A percentile compares a stretch with the other conserved stretches of the same genome.
These are phyloP conservation scores for Lepiota subincarnata DNA, from an alignment of 768 basidiomycete species.

Conservation along the genomic window DNA sequence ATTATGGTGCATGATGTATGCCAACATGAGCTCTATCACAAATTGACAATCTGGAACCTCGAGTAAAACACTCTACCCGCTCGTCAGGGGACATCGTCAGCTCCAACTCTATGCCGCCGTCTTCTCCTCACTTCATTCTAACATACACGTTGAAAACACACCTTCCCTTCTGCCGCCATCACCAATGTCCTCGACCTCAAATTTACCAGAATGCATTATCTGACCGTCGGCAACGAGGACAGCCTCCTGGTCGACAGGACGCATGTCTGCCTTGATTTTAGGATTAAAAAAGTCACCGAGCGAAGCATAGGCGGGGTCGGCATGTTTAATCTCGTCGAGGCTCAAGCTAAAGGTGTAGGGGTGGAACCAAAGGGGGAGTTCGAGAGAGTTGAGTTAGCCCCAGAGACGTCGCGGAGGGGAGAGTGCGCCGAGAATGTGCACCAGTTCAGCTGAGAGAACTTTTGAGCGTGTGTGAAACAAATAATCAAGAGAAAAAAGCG, in stretches of 20 bases:
- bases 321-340: constrained; percentile 81
- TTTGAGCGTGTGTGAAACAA: too few species aligned
- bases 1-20: too few species aligned
- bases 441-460: constrained; percentile 37
- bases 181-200: constrained; percentile 56
- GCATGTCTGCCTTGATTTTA: constrained; percentile 70
- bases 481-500: constrained; percentile 6
- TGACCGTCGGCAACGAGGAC: constrained; percentile 89
- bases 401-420: too few species aligned
- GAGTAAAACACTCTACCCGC: too few species aligned
- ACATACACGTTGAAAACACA: not conserved
- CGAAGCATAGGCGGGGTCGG: constrained; percentile 75
- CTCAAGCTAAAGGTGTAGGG: constrained; percentile 92
- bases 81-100: too few species aligned
- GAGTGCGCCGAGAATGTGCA: too few species aligned
- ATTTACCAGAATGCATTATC: constrained; percentile 87
- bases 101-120: too few species aligned
- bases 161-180: too few species aligned
- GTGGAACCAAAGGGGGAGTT: constrained; percentile 94
- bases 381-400: constrained; percentile 93
- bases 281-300: constrained; percentile 96
- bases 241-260: constrained; percentile 77
- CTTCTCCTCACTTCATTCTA: constrained; percentile 81
- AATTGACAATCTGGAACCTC: too few species aligned
- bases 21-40: too few species aligned